These are phyloP conservation scores for Botryotinia narcissicola DNA, from an alignment of 2,329 filamentous ascomycete genomes.

Conservation along the genomic window DNA sequence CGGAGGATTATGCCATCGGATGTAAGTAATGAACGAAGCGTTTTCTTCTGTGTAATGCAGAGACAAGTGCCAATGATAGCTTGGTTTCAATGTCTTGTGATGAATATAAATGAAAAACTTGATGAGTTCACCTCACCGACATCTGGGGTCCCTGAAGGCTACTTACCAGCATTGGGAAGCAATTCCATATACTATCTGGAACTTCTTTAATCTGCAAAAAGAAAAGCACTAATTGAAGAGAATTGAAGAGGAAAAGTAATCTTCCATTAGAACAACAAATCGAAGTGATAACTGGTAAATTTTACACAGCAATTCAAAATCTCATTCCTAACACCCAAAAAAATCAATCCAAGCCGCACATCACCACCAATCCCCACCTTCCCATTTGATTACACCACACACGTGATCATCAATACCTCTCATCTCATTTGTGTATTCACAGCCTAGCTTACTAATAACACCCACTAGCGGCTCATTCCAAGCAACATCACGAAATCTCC, in stretches of 20 bases:
- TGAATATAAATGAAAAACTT: not conserved
- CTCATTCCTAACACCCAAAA: not conserved
- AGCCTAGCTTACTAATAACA: slow-evolving; percentile 2
- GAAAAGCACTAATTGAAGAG: not conserved
- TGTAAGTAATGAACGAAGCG: not conserved
- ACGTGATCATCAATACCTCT: not conserved
- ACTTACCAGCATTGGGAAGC: not conserved
- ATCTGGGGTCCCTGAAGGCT: not conserved
- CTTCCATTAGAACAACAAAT: not conserved
- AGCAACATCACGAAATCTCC: slow-evolving; percentile 17
- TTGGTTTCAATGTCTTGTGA: not conserved
- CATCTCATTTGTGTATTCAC: not conserved
- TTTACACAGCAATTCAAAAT: not conserved
- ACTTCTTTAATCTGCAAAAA: not conserved
- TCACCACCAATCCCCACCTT: not conserved
- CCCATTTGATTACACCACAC: not conserved
- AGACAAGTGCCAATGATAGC: not conserved
- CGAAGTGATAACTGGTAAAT: not conserved
- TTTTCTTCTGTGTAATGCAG: too few species aligned
- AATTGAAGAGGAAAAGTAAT: not conserved
- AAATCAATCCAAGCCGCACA: not conserved
- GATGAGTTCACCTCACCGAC: not conserved
- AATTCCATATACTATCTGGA: not conserved
- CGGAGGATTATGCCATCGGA: not conserved
- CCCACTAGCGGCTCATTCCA: slow-evolving; percentile 15